These are phyloP conservation scores for Sordariomycetes sp. DNA, from an alignment of 2,329 filamentous ascomycete species.

Conservation along the genomic window DNA sequence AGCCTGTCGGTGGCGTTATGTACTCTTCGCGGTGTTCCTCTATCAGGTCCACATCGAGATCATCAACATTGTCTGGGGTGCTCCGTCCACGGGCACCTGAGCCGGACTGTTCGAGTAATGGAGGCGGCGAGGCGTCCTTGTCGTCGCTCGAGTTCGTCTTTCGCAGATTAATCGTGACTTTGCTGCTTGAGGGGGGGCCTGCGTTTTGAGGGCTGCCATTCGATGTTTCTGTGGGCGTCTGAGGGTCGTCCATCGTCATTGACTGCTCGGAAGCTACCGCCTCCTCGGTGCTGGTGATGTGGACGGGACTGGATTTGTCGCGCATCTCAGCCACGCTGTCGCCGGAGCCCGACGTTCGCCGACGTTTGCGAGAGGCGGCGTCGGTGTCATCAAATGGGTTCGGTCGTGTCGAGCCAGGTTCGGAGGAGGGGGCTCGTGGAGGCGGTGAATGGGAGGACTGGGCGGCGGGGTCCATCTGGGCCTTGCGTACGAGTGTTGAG, in stretches of 20 bases:
- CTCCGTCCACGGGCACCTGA: not conserved
- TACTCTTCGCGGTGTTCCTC: not conserved
- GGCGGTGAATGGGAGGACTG: slow-evolving; percentile 38
- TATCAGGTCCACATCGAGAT: not conserved
- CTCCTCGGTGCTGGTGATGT: not conserved
- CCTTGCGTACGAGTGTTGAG: slow-evolving; percentile 24
- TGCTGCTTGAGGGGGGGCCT: slow-evolving; percentile 43
- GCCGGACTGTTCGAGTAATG: not conserved
- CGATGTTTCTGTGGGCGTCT: slow-evolving; percentile 26
- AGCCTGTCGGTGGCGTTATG: not conserved
- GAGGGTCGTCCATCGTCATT: slow-evolving; percentile 14
- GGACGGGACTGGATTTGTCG: slow-evolving; percentile 1
- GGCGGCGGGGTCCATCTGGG: slow-evolving; percentile 46
- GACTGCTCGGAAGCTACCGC: not conserved
- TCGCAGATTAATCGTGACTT: slow-evolving; percentile 52
- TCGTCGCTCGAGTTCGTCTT: slow-evolving; percentile 16
- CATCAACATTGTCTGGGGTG: not conserved
- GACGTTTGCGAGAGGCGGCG: slow-evolving; percentile 48
- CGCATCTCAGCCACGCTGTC: not conserved
- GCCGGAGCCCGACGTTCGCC: slow-evolving; percentile 32
- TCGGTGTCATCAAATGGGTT: slow-evolving; percentile 56
- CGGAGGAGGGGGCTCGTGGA: slow-evolving; percentile 52
- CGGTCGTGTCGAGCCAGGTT: slow-evolving; percentile 52
- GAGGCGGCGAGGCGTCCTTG: not conserved
- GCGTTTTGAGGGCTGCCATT: slow-evolving; percentile 5